A percentile compares a stretch with the other conserved stretches of the same genome.
Evolutionary conservation across 2,329 filamentous ascomycete genomes (phyloP).

Genomic region (Cryphonectria naterciae): DNA sequence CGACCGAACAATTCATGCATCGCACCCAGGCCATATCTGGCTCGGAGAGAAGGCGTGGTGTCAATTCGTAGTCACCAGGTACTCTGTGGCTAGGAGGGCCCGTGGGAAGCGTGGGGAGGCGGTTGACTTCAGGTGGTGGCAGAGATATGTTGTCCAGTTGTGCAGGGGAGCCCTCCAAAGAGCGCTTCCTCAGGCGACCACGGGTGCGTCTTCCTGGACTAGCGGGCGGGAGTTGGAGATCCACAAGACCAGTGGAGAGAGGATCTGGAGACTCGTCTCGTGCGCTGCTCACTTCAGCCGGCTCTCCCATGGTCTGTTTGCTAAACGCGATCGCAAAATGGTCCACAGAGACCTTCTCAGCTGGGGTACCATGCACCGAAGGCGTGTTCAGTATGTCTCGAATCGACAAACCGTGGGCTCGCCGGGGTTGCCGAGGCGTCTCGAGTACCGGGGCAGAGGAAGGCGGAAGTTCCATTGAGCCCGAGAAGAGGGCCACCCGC

Average conservation of each 20-base stretch:
- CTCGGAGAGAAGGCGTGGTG: constrained; percentile 73
- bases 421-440: constrained; percentile 10
- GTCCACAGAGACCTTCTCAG: constrained; percentile 13
- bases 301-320: not conserved
- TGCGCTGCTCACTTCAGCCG: not conserved
- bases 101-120: not conserved
- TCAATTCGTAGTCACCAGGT: constrained; percentile 83
- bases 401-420: constrained; percentile 24
- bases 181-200: constrained; percentile 35
- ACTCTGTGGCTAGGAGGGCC: constrained; percentile 48
- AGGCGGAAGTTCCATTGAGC: not conserved
- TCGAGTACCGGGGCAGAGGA: constrained; percentile 30
- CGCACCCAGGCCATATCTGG: constrained; percentile 82
- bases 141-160: constrained; percentile 31
- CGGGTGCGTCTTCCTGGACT: constrained; percentile 33
- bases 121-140: not conserved
- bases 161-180: not conserved
- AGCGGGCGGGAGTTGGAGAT: constrained; percentile 1
- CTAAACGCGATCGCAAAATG: constrained; percentile 24
- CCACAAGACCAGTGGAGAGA: constrained; percentile 8
- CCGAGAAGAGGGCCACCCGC: constrained; percentile 23
- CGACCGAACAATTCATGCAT: constrained; percentile 79
- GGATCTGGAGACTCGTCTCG: constrained; percentile 16
- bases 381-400: constrained; percentile 27
- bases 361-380: constrained; percentile 18